These are phyloP conservation scores for Pyrenophora teres DNA, from an alignment of 2,329 filamentous ascomycete species.

Conservation along the genomic window DNA sequence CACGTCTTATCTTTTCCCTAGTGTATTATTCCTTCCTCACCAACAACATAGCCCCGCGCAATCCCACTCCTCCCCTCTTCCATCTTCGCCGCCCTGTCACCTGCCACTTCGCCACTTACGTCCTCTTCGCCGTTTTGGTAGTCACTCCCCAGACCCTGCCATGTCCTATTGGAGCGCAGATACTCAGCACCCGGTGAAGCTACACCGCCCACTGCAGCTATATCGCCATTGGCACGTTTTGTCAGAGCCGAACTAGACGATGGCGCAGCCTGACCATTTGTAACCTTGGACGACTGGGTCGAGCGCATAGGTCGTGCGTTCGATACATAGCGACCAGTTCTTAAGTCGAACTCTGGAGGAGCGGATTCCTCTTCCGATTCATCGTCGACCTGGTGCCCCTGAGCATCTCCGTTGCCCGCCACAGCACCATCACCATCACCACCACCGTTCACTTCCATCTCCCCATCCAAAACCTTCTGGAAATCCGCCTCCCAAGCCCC, in stretches of 20 bases:
- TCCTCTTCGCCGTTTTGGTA: conserved; percentile 67
- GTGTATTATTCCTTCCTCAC: conserved; percentile 51
- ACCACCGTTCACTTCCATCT: conserved; percentile 1
- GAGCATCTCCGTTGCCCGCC: conserved; percentile 62
- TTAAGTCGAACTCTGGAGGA: conserved; percentile 87
- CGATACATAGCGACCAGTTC: conserved; percentile 82
- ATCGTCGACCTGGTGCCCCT: conserved; percentile 42
- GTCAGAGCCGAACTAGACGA: conserved; percentile 60
- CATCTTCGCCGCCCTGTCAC: conserved; percentile 64
- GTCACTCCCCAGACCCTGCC: conserved; percentile 90
- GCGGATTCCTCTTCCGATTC: conserved; percentile 68
- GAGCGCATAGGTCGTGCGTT: conserved; percentile 72
- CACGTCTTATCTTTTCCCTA: conserved; percentile 6
- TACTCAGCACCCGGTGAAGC: conserved; percentile 92
- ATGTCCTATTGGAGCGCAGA: conserved; percentile 79
- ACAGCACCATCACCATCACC: conserved; percentile 43
- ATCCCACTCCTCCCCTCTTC: conserved; percentile 88
- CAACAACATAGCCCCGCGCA: conserved; percentile 84
- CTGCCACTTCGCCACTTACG: conserved; percentile 42
- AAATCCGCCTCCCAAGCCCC: conserved; percentile 90
- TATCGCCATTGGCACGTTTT: conserved; percentile 68
- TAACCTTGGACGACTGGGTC: conserved; percentile 19
- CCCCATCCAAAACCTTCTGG: conserved; percentile 63
- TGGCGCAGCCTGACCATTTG: conserved; percentile 26
- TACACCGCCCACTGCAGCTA: conserved; percentile 81